Conservation (phyloP, 306 rosid species). For the Lathyrus sativus region DNA sequence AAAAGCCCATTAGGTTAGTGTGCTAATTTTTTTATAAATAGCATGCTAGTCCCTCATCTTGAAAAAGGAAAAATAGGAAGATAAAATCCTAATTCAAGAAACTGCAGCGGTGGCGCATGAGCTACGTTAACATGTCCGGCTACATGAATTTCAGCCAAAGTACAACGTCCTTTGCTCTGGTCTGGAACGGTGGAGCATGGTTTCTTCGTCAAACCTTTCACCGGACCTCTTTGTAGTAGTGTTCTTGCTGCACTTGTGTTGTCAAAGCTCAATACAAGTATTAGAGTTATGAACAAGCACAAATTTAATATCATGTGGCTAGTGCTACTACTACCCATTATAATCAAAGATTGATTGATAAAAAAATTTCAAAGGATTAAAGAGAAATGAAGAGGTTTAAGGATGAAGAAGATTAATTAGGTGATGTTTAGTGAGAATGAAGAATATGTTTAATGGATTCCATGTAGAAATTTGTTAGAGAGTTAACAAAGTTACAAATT, state of each 20-base stretch:
- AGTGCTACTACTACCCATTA: no score
- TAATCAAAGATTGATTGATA: no score
- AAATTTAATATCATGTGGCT: constrained; percentile 13
- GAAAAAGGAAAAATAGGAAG: no score
- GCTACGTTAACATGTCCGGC: constrained; percentile 17
- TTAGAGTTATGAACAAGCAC: constrained; percentile 15
- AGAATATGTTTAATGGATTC: constrained; percentile 2
- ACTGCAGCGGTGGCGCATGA: not conserved
- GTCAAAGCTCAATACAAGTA: constrained; percentile 15
- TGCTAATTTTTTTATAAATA: no score
- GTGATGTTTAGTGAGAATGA: not conserved
- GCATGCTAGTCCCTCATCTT: no score
- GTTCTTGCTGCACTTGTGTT: constrained; percentile 26
- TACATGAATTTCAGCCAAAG: constrained; percentile 33
- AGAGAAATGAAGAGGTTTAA: no score
- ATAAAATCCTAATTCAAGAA: no score
- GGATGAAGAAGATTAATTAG: not conserved
- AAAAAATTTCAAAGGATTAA: no score
- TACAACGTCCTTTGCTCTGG: constrained; percentile 37
- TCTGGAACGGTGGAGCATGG: constrained; percentile 49
- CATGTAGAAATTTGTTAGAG: no score
- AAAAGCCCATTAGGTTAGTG: no score
- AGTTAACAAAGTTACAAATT: no score
- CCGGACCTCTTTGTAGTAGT: constrained; percentile 44
- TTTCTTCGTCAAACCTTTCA: constrained; percentile 13